Base-by-base conservation (phyloP, 352 stramenopile genomes). In the Phytopythium ostracodes region DNA sequence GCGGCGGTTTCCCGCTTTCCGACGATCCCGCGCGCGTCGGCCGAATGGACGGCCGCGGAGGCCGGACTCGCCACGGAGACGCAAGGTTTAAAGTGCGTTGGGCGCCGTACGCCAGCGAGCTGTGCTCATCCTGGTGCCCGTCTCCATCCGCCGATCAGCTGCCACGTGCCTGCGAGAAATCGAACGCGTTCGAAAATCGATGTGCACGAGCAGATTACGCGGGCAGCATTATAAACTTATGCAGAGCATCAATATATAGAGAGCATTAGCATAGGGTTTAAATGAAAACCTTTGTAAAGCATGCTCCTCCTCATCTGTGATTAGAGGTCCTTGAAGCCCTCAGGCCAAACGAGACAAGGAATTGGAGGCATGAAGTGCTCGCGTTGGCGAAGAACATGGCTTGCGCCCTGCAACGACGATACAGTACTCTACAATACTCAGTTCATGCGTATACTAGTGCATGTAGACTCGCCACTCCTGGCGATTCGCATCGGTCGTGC, bases 181-280 rank as follows among this genome's bases (percentile, higher is more conserved):
- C 49, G 27, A 56, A 43, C 18, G 51, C 29, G 35, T 56, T 56
- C 51, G 51, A 56, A 56, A 56, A 38, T 38, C 33, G 33, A 38
- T 10, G 33, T 10, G 33, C 10, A 38, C 47, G 47, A 54, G 47
- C 47, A 54, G 20, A 31, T 52, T 0, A 36, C 0, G 12, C 18
- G 42, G 0, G 20, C 7, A 47, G 4, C 14, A 50, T 29, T 18
- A 29, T 29, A 11, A 50, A 25, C 5, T 17, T 31, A 50, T 17
- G 1, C 8, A 4, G 6, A 7, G 10, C 7, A 47, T 47, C 1
- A 8, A 10, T 12, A 7, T 47, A 25, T 47, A 47, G n/a, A 24
- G 42, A 20, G 3, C 7, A 15, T 49, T 15, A 14, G 8, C n/a
- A 20, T 49, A 49, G 25, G 8, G 2, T 27, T 1, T 25, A 20